Conservation (phyloP, 148 eudicot genomes). For the Fagopyrum esculentum region DNA sequence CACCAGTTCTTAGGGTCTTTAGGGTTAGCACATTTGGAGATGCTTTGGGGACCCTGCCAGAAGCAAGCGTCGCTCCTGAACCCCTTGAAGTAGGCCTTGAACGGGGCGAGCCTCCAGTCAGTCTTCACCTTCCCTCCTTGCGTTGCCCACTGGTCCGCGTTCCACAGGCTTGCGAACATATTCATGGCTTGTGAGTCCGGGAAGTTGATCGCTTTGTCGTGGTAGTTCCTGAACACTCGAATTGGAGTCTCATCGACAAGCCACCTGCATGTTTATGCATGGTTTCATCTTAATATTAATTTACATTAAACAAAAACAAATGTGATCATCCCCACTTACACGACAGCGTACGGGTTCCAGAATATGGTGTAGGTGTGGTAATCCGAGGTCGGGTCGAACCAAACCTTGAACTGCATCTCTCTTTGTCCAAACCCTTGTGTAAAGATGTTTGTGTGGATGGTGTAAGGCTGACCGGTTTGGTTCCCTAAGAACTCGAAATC, state of each 20-base stretch:
- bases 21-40: background rate
- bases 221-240: conserved; percentile 21
- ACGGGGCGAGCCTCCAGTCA: conserved; percentile 18
- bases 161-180: conserved; percentile 11
- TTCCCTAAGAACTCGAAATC: conserved; percentile 35
- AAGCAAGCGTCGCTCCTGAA: conserved; percentile 13
- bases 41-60: background rate
- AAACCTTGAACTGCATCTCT: conserved; percentile 25
- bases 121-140: conserved; percentile 21
- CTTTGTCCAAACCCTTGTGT: background rate
- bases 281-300: background rate
- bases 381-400: conserved; percentile 33
- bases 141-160: conserved; percentile 26
- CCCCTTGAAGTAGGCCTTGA: conserved; percentile 16
- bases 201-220: conserved; percentile 12
- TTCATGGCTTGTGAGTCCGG: conserved; percentile 8
- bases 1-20: conserved; percentile 3
- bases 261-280: background rate
- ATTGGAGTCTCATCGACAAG: background rate
- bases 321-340: conserved; percentile 17
- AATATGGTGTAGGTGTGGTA: conserved; percentile 27
- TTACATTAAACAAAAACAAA: background rate
- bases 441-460: conserved; percentile 26
- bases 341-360: conserved; percentile 26
- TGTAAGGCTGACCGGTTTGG: conserved; percentile 26